phyloP scores from a whole-genome alignment of 176 grass and related monocot species.

The Stipa capillata region DNA sequence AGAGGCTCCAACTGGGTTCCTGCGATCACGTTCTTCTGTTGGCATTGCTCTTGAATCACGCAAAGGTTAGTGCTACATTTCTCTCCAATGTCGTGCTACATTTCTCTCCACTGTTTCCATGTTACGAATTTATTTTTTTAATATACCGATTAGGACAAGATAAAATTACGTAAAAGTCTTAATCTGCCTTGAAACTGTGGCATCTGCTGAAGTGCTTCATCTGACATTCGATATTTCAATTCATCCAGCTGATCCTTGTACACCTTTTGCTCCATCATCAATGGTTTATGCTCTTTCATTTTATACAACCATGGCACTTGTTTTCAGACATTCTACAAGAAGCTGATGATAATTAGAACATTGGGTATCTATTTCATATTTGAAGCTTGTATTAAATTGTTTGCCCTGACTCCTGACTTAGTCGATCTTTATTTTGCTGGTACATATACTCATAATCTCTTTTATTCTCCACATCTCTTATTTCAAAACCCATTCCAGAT shows the following conservation, averaged over 20 bases:
- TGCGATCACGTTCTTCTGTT: no score
- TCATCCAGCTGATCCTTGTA: constrained; percentile 71
- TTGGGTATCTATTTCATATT: no score
- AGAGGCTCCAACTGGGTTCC: no score
- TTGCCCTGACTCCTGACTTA: no score
- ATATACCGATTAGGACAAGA: no score
- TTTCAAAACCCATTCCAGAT: constrained; percentile 64
- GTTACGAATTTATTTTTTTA: no score
- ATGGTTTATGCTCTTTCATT: constrained; percentile 78
- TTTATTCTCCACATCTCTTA: constrained; percentile 73
- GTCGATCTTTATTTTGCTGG: constrained; percentile 91
- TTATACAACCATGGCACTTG: constrained; percentile 95
- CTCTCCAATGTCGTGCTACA: no score
- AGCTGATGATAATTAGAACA: no score
- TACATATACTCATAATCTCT: constrained; percentile 76
- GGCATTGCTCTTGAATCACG: no score
- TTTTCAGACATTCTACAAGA: constrained; percentile 74
- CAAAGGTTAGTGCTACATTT: no score
- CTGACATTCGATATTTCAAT: constrained; percentile 89
- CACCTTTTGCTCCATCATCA: constrained; percentile 68
- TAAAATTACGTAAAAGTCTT: constrained; percentile 26
- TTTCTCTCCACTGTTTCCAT: no score
- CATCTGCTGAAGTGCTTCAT: constrained; percentile 97
- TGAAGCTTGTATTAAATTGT: no score
- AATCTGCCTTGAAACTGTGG: constrained; percentile 98